A percentile compares a stretch with the other conserved stretches of the same genome.
Evolutionary conservation across 495 filamentous ascomycete genomes (phyloP).

Genomic region (Entonaema liquescens): DNA sequence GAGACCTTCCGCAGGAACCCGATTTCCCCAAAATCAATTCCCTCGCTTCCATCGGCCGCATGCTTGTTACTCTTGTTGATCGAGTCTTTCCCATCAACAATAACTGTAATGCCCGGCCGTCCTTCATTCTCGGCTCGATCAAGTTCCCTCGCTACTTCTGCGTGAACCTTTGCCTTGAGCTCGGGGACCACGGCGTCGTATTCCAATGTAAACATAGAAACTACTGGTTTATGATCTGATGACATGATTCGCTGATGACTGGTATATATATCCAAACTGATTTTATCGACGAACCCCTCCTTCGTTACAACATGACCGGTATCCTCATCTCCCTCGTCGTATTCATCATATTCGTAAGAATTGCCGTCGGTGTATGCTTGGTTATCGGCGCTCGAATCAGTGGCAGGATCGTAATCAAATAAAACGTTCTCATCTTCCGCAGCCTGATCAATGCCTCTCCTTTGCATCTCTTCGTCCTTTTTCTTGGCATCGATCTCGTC

Average conservation of each 20-base stretch:
- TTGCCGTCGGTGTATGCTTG: constrained; percentile 47
- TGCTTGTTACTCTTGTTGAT: constrained; percentile 25
- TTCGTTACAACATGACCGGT: constrained; percentile 58
- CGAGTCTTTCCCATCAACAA: constrained; percentile 68
- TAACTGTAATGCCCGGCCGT: constrained; percentile 81
- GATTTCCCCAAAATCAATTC: constrained; percentile 79
- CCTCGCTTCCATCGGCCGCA: constrained; percentile 51
- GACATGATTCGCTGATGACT: constrained; percentile 89
- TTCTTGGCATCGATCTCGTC: constrained; percentile 73
- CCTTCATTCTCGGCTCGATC: constrained; percentile 94
- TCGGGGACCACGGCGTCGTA: constrained; percentile 87
- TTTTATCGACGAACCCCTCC: constrained; percentile 67
- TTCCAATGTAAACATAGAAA: constrained; percentile 78
- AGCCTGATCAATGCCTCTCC: constrained; percentile 75
- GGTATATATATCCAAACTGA: constrained; percentile 77
- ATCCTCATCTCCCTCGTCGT: constrained; percentile 60
- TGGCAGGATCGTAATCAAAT: constrained; percentile 89
- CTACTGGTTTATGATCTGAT: constrained; percentile 94
- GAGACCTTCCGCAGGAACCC: constrained; percentile 70
- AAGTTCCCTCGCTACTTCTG: constrained; percentile 86
- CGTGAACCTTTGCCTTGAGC: constrained; percentile 81
- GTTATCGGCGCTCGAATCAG: constrained; percentile 62
- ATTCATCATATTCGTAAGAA: constrained; percentile 67
- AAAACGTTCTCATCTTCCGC: constrained; percentile 83
- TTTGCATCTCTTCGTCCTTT: constrained; percentile 85